Evolutionary conservation across 2,329 filamentous ascomycete species (phyloP).

Genomic region (Samsoniella hepiali): DNA sequence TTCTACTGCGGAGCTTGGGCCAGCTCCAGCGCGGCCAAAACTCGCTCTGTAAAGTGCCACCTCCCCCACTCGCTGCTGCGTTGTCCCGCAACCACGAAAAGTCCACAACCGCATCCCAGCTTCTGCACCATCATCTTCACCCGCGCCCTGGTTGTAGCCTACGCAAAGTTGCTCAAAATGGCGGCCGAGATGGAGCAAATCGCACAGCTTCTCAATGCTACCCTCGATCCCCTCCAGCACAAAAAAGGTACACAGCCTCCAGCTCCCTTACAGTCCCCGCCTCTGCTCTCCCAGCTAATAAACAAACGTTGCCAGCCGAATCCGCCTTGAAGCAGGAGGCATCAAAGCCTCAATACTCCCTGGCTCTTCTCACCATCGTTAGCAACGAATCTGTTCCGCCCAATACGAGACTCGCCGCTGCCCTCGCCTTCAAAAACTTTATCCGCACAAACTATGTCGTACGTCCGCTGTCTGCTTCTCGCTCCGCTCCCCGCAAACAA

Average conservation of each 20-base stretch:
- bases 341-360: slow-evolving; percentile 80
- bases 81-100: slow-evolving; percentile 20
- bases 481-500: slow-evolving; percentile 1
- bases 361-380: slow-evolving; percentile 86
- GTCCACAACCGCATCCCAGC: slow-evolving; percentile 11
- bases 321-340: slow-evolving; percentile 74
- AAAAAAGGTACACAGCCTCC: slow-evolving; percentile 68
- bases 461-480: slow-evolving; percentile 32
- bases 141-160: slow-evolving; percentile 18
- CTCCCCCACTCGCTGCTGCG: slow-evolving; percentile 7
- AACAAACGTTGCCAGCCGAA: slow-evolving; percentile 63
- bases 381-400: slow-evolving; percentile 67
- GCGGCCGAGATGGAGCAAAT: slow-evolving; percentile 57
- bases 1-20: not conserved
- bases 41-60: not conserved
- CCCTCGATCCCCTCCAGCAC: slow-evolving; percentile 81
- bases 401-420: slow-evolving; percentile 81
- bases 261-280: slow-evolving; percentile 30
- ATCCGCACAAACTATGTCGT: slow-evolving; percentile 90
- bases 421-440: slow-evolving; percentile 98
- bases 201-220: slow-evolving; percentile 84
- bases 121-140: slow-evolving; percentile 19
- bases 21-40: not conserved
- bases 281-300: slow-evolving; percentile 33
- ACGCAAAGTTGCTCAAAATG: slow-evolving; percentile 41